Conservation (phyloP, 164 flowering plant species). For the Sedum album region DNA sequence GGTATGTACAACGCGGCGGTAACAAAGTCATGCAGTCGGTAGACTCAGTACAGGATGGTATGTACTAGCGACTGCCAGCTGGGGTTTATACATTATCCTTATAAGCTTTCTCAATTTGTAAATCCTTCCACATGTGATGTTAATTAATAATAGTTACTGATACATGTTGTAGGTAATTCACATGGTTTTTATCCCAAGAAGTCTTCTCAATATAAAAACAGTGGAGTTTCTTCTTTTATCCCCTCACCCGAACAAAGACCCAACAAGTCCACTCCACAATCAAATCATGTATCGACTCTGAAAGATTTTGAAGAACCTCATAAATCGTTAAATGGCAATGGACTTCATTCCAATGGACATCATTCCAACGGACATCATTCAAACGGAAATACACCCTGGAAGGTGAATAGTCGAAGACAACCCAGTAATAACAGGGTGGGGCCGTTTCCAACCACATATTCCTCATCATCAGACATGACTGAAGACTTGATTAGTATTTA, state of each 20-base stretch:
- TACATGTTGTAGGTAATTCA: slow-evolving; percentile 18
- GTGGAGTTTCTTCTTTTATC: background rate
- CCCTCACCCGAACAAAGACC: background rate
- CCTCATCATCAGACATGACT: background rate
- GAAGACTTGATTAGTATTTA: background rate
- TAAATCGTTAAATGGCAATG: slow-evolving; percentile 13
- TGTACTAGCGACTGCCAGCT: background rate
- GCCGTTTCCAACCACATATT: background rate
- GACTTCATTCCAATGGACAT: slow-evolving; percentile 11
- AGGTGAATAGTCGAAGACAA: background rate
- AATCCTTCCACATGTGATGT: background rate
- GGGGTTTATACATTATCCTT: background rate
- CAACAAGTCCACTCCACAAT: background rate
- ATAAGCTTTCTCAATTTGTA: background rate
- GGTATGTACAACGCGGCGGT: slow-evolving; percentile 56
- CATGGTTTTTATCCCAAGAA: slow-evolving; percentile 16
- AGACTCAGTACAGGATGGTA: slow-evolving; percentile 38
- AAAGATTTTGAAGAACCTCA: slow-evolving; percentile 5
- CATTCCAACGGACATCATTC: slow-evolving; percentile 15
- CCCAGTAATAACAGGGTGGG: background rate
- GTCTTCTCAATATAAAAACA: slow-evolving; percentile 7
- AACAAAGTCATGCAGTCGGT: slow-evolving; percentile 23
- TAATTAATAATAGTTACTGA: background rate
- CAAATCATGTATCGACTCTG: background rate
- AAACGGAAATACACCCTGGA: slow-evolving; percentile 15